Evolutionary conservation across 2,329 filamentous ascomycete genomes (phyloP).

Genomic region (Fusarium setosum): DNA sequence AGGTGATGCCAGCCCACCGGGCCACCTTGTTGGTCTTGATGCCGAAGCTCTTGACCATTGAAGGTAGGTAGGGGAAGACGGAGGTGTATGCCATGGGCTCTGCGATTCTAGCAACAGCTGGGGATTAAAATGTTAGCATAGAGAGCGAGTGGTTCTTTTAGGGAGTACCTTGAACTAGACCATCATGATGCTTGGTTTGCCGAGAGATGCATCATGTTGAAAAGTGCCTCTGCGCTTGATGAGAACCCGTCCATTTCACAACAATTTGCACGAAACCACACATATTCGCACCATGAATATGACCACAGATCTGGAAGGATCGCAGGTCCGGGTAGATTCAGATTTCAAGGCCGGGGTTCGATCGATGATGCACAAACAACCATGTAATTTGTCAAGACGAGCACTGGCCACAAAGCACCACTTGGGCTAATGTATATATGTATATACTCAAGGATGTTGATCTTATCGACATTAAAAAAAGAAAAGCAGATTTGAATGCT

Average conservation of each 20-base stretch:
- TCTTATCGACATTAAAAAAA: background rate
- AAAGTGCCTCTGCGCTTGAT: conserved; percentile 30
- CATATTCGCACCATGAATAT: background rate
- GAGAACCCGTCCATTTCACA: conserved; percentile 28
- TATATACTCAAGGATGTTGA: background rate
- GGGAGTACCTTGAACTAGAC: conserved; percentile 28
- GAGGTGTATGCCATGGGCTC: conserved; percentile 80
- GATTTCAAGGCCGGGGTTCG: no score
- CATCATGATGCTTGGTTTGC: conserved; percentile 7
- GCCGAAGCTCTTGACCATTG: conserved; percentile 86
- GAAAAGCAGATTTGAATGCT: conserved; percentile 45
- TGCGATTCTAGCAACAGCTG: conserved; percentile 82
- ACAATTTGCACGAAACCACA: background rate
- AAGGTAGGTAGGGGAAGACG: conserved; percentile 77
- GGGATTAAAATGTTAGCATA: conserved; percentile 48
- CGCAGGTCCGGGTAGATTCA: no score
- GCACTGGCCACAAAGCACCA: conserved; percentile 7
- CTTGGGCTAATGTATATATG: no score
- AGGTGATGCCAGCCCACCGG: conserved; percentile 82
- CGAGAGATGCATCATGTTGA: conserved; percentile 3
- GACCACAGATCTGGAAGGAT: background rate
- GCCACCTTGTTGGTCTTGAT: conserved; percentile 78
- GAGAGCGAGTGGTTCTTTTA: conserved; percentile 12
- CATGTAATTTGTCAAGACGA: background rate
- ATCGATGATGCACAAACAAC: background rate